Evolutionary conservation across 345 rosid species (phyloP).

Genomic region (Eucalyptus pauciflora): DNA sequence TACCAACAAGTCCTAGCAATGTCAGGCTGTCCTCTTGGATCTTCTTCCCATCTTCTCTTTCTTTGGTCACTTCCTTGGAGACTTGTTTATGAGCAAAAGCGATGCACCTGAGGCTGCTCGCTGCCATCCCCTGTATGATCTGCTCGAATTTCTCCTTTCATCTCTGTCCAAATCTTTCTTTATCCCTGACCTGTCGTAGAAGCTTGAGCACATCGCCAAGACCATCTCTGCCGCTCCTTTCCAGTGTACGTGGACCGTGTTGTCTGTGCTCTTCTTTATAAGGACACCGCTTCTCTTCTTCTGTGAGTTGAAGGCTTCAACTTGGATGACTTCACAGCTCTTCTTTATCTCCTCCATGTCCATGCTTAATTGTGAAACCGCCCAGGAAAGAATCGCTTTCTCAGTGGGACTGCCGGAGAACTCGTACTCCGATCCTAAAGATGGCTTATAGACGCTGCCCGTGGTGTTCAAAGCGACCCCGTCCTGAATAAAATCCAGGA

Average conservation of each 20-base stretch:
- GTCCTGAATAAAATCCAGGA: slow-evolving; percentile 33
- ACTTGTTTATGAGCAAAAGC: slow-evolving; percentile 53
- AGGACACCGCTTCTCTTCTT: slow-evolving; percentile 60
- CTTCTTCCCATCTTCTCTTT: not conserved
- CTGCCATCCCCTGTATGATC: slow-evolving; percentile 54
- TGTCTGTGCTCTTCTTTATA: slow-evolving; percentile 19
- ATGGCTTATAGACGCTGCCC: slow-evolving; percentile 24
- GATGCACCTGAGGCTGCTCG: slow-evolving; percentile 31
- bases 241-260: slow-evolving; percentile 42
- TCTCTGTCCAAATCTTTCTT: slow-evolving; percentile 9
- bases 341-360: slow-evolving; percentile 23
- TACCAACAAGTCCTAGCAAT: slow-evolving; percentile 54
- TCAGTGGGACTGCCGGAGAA: slow-evolving; percentile 62
- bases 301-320: slow-evolving; percentile 58
- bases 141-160: slow-evolving; percentile 21
- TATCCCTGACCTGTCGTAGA: slow-evolving; percentile 34
- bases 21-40: slow-evolving; percentile 28
- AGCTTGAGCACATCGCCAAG: slow-evolving; percentile 53
- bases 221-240: slow-evolving; percentile 75
- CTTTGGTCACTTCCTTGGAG: not conserved
- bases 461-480: slow-evolving; percentile 65
- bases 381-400: slow-evolving; percentile 70
- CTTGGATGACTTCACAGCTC: slow-evolving; percentile 24
- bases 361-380: slow-evolving; percentile 22
- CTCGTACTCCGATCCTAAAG: slow-evolving; percentile 14